Evolutionary conservation across 2,329 filamentous ascomycete species (phyloP).

Genomic region (Grosmannia clavigera): DNA sequence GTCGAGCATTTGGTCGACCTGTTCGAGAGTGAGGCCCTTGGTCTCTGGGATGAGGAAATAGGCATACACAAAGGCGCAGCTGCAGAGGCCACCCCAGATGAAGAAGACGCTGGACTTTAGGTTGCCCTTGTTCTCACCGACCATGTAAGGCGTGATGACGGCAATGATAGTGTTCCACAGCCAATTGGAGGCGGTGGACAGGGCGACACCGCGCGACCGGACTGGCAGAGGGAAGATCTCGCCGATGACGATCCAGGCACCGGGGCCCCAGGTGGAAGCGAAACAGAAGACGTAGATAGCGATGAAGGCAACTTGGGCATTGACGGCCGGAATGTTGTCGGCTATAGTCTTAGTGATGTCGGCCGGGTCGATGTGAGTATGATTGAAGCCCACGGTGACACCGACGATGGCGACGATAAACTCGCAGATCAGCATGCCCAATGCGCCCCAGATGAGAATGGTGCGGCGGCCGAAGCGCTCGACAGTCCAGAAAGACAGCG

Average conservation of each 20-base stretch:
- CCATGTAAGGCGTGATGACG: conserved; percentile 47
- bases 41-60: conserved; percentile 66
- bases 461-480: conserved; percentile 71
- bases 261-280: conserved; percentile 77
- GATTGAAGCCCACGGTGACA: conserved; percentile 44
- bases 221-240: conserved; percentile 87
- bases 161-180: conserved; percentile 59
- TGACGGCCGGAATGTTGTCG: conserved; percentile 44
- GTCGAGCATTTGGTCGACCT: conserved; percentile 81
- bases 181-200: conserved; percentile 86
- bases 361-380: conserved; percentile 32
- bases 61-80: conserved; percentile 45
- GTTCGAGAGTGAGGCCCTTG: conserved; percentile 65
- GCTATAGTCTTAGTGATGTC: conserved; percentile 27
- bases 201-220: conserved; percentile 72
- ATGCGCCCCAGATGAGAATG: conserved; percentile 65
- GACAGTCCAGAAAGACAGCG: conserved; percentile 76
- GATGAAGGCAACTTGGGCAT: conserved; percentile 75
- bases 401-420: conserved; percentile 75
- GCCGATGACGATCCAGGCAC: conserved; percentile 71
- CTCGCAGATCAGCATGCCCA: conserved; percentile 76
- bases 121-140: conserved; percentile 47
- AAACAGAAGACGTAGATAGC: conserved; percentile 92
- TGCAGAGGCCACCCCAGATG: conserved; percentile 60
- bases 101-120: conserved; percentile 61